Base-by-base conservation (phyloP, 495 filamentous ascomycete genomes). In the Penicillium roqueforti region DNA sequence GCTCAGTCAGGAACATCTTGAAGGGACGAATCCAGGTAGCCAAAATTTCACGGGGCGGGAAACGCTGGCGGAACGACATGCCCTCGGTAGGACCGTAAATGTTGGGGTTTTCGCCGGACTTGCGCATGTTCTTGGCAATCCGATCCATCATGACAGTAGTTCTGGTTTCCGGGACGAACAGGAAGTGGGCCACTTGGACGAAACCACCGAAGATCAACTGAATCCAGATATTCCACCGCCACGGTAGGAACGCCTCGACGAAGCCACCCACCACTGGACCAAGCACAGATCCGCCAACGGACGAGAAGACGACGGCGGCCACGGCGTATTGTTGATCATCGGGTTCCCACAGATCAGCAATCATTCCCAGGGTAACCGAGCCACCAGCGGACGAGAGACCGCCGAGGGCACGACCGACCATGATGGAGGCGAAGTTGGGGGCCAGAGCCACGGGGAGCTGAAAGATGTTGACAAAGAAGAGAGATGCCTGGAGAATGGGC, bases 21-120 rank as follows among this genome's bases (percentile, higher is more conserved):
- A 84, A 84, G 0, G 81, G 81, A n/a, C 81, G 80, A 26, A 76
- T 59, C 79, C 79, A 83, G 51, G 77, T 80, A 14, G 71, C 49
- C 23, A 83, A 51, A 31, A 86, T 67, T 51, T 87, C 82, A 22
- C 71, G 75, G 47, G 70, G 66, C 20, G 79, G 78, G 71, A 87
- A 81, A 1, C 82, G 80, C 26, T 85, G 72, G 10, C 71, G 74
- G 74, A 79, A 83, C 0, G 79, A 71, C 13, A 74, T 68, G 22
- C 85, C 73, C 65, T 88, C 85, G 53, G 80, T 82, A 25, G 84
- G 84, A 2, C 85, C 85, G 50, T 79, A 87, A 54, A 87, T 61
- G 50, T 84, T 80, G 7, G 72, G 72, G 37, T 80, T 75, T 47
- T 77, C 65, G 34, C 80, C 80, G 38, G 61, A 72, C 54, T 77